A percentile compares a stretch with the other conserved stretches of the same genome.
phyloP scores from a whole-genome alignment of 2,329 filamentous ascomycete genomes.

The Coniochaeta hoffmannii region DNA sequence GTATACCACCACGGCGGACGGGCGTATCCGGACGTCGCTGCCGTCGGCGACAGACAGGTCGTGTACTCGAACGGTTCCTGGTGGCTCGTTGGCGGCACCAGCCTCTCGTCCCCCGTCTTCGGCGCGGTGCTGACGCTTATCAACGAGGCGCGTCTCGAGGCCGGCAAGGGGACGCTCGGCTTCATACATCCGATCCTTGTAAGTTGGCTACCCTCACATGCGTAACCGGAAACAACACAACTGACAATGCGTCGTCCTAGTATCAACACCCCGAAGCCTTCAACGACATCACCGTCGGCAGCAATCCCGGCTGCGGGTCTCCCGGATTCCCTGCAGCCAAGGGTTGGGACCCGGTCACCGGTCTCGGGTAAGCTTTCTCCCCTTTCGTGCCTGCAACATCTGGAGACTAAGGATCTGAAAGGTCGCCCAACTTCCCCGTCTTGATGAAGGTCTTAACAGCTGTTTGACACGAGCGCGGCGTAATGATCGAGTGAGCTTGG shows the following conservation, averaged over 20 bases:
- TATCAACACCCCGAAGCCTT: constrained; percentile 1
- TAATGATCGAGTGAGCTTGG: too few relatives aligned
- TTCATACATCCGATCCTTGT: constrained; percentile 25
- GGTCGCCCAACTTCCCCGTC: constrained; percentile 1
- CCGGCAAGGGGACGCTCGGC: constrained; percentile 31
- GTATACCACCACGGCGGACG: constrained; percentile 16
- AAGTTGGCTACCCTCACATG: neutral
- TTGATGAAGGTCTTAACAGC: neutral
- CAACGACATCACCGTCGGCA: neutral
- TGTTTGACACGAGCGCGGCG: too few relatives aligned
- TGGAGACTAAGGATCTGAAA: neutral
- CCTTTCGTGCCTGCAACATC: neutral
- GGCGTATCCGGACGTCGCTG: constrained; percentile 19
- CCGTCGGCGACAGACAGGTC: constrained; percentile 18
- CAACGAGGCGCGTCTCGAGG: constrained; percentile 50
- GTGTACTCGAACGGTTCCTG: constrained; percentile 22
- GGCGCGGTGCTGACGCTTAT: constrained; percentile 52
- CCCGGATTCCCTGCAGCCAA: constrained; percentile 2
- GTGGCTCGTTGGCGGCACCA: constrained; percentile 36
- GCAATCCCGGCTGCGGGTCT: neutral
- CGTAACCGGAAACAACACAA: neutral
- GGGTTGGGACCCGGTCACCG: constrained; percentile 2
- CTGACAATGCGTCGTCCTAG: neutral
- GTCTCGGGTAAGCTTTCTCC: neutral
- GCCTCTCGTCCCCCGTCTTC: constrained; percentile 49